A percentile compares a stretch with the other conserved stretches of the same genome.
Conservation (phyloP, 192 early-diverging fungal species). For the Chytriomyces sp. region DNA sequence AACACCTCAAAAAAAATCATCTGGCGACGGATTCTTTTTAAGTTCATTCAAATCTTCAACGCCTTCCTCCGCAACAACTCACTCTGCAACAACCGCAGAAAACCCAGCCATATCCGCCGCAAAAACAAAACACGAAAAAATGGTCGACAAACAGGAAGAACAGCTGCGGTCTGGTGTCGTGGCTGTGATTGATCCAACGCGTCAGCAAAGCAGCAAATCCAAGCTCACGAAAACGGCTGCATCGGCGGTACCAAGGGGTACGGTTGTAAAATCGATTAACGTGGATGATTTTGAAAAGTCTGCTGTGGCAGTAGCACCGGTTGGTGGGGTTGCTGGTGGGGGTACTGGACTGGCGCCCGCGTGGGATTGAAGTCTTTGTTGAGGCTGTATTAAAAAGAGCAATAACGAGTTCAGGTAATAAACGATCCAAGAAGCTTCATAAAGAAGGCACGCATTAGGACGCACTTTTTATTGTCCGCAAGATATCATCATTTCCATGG, state of each 20-base stretch:
- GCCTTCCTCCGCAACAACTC: neutral
- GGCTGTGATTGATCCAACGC: slow-evolving; percentile 9
- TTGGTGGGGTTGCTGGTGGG: neutral
- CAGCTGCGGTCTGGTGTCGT: slow-evolving; percentile 19
- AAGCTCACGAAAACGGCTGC: neutral
- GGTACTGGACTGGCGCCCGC: slow-evolving; percentile 28
- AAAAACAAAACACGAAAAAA: neutral
- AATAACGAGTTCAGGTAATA: neutral
- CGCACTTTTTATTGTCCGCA: too few species aligned
- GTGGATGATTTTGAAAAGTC: slow-evolving; percentile 19
- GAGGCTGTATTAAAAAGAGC: neutral
- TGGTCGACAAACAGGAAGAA: slow-evolving; percentile 11
- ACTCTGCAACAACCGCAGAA: neutral
- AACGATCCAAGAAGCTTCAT: too few species aligned
- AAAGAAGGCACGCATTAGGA: too few species aligned
- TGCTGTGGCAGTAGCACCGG: neutral
- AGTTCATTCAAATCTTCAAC: slow-evolving; percentile 13
- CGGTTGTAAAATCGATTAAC: neutral
- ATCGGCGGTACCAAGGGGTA: neutral
- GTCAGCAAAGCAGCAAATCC: neutral
- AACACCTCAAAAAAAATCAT: neutral
- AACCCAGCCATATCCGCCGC: neutral
- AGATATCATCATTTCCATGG: too few species aligned
- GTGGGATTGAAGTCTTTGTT: slow-evolving; percentile 25
- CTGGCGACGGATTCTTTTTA: slow-evolving; percentile 3